Evolutionary conservation across 306 rosid species (phyloP), one percentile per base, ranked within the genome.

Genomic region (Cucumis melo): DNA sequence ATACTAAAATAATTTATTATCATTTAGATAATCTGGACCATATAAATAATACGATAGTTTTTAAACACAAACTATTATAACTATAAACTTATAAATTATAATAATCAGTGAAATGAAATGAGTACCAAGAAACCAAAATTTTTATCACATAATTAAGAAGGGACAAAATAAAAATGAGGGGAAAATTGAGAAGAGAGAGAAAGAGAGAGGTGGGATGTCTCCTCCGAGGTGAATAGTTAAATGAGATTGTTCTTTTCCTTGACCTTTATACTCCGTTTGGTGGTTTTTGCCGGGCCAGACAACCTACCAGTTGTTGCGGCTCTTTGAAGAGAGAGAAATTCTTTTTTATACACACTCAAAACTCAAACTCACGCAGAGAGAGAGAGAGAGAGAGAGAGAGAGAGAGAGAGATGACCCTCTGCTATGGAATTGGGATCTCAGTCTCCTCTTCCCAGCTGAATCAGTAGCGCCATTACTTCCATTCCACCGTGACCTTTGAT

Each of bases 301-400:
- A 91, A 91, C 91, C 97, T 80, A 91, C 98, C 97, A 87, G 96
- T 85, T 84, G 97, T 93, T 91, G 96, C 89, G 90, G 90, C 86
- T 84, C 81, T 81, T 81, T 73, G 81, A 83, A 81, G 89, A 80
- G 91, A 82, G 82, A 82, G 85, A 83, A 87, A 82, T 78, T 77
- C 48, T 46, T 81, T 81, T 76, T 24, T 67, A 67, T 41, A 67
- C 74, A 67, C 34, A 71, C 76, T 71, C 59, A 70, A 23, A 23
- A 70, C 75, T 44, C 39, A 44, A 67, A 67, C 53, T 39, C 73
- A 10, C 51, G 29, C 73, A 38, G 5, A 32, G 36, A 32, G 36
- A 32, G 36, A 75, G 72, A 58, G 80, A 80, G 48, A 80, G 51
- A 64, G 72, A 23, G 70, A 66, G 73, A 17, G 51, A 65, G 27